Conservation (phyloP, 108 stramenopile genomes). For the Nitzschia sp. region DNA sequence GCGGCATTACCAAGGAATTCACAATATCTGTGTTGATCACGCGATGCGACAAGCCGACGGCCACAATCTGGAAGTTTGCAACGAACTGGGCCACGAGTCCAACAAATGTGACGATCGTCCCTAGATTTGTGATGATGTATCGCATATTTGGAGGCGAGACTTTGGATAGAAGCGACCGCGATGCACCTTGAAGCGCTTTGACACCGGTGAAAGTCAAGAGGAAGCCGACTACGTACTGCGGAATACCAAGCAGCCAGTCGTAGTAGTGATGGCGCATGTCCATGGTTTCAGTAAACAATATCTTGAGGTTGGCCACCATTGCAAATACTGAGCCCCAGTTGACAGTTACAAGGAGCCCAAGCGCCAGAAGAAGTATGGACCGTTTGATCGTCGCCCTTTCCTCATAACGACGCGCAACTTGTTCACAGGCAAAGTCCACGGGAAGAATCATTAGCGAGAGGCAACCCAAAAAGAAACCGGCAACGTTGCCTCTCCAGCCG, state of each 20-base stretch:
- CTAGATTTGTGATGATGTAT: constrained; percentile 52
- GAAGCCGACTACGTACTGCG: constrained; percentile 67
- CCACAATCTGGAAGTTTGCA: constrained; percentile 64
- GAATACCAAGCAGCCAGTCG: constrained; percentile 71
- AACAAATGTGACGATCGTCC: constrained; percentile 66
- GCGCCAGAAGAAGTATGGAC: constrained; percentile 40
- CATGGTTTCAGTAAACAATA: constrained; percentile 33
- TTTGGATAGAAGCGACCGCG: constrained; percentile 74
- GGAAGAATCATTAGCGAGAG: constrained; percentile 57
- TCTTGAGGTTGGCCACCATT: constrained; percentile 31
- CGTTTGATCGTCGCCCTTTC: constrained; percentile 65
- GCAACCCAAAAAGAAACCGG: constrained; percentile 57
- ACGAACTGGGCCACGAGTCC: constrained; percentile 61
- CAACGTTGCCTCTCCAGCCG: constrained; percentile 57
- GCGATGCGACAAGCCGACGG: constrained; percentile 55
- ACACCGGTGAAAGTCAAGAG: constrained; percentile 58
- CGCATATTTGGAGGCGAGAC: constrained; percentile 51
- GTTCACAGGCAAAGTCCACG: constrained; percentile 65
- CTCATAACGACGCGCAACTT: constrained; percentile 56
- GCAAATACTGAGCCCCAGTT: constrained; percentile 52
- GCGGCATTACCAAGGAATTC: constrained; percentile 60
- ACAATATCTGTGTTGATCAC: constrained; percentile 73
- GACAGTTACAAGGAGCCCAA: constrained; percentile 57
- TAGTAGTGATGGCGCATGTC: constrained; percentile 39
- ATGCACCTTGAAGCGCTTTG: constrained; percentile 63